These are phyloP conservation scores for Pilobolus umbonatus DNA, from an alignment of 192 early-diverging fungal genomes.

Conservation along the genomic window DNA sequence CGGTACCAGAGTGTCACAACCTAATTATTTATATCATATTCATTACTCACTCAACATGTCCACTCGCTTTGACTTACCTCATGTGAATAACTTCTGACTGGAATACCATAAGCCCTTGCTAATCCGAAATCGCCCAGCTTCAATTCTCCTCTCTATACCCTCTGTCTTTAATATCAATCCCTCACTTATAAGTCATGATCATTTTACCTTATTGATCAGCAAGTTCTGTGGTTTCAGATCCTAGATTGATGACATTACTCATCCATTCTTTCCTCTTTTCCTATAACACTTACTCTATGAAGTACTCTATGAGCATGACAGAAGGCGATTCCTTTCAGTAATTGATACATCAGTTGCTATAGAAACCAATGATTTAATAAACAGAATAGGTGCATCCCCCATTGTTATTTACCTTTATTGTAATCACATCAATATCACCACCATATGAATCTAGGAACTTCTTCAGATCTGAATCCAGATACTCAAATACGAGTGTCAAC, in stretches of 20 bases:
- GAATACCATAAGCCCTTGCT: conserved; percentile 95
- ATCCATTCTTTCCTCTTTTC: not conserved
- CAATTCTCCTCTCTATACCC: conserved; percentile 59
- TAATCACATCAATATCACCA: conserved; percentile 71
- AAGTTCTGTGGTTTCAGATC: conserved; percentile 89
- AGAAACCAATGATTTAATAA: not conserved
- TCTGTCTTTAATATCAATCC: not conserved
- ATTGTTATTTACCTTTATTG: conserved; percentile 85
- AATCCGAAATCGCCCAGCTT: conserved; percentile 95
- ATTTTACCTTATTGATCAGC: conserved; percentile 92
- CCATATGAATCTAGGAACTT: conserved; percentile 93
- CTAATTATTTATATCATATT: conserved; percentile 30
- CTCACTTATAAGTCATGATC: conserved; percentile 2
- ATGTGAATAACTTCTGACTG: conserved; percentile 80
- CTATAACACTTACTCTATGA: conserved; percentile 64
- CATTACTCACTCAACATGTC: not conserved
- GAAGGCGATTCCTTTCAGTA: conserved; percentile 94
- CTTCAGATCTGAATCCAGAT: conserved; percentile 97
- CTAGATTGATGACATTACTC: conserved; percentile 24
- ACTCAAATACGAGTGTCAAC: conserved; percentile 97
- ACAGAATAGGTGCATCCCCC: not conserved
- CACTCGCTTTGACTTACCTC: conserved; percentile 46
- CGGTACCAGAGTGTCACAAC: conserved; percentile 87
- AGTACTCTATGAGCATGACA: conserved; percentile 95
- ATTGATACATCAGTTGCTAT: conserved; percentile 94